Conservation (phyloP, 1,284 basidiomycete species). For the Cerioporus squamosus region DNA sequence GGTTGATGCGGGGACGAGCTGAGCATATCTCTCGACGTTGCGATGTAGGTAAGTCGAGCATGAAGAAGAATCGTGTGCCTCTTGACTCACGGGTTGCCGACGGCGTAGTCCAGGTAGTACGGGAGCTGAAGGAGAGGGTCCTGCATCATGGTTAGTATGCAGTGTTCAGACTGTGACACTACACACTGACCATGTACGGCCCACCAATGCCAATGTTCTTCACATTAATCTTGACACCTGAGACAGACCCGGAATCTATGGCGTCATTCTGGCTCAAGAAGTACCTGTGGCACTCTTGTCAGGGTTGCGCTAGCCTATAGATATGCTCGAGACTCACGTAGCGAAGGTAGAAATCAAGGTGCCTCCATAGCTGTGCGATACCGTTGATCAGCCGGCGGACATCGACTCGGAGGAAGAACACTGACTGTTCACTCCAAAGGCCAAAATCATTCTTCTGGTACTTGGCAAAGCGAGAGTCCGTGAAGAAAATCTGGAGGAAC, state of each 20-base stretch:
- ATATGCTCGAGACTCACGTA: conserved; percentile 40
- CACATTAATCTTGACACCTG: conserved; percentile 1
- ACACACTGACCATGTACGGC: background rate
- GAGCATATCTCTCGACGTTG: background rate
- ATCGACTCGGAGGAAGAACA: background rate
- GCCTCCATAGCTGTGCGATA: conserved; percentile 51
- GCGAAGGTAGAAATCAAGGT: conserved; percentile 66
- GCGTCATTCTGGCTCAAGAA: conserved; percentile 1
- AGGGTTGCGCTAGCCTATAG: background rate
- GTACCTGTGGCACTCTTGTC: background rate
- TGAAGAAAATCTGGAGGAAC: conserved; percentile 70
- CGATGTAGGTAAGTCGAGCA: background rate
- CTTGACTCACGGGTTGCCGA: background rate
- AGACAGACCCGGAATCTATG: background rate
- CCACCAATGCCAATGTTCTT: conserved; percentile 3
- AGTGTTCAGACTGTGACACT: too few relatives aligned
- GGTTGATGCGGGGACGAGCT: background rate
- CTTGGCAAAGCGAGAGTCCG: conserved; percentile 58
- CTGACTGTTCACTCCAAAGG: conserved; percentile 63
- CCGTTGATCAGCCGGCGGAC: background rate
- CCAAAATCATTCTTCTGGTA: conserved; percentile 53
- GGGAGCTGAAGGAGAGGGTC: background rate
- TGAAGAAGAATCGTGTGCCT: too few relatives aligned
- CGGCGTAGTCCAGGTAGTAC: background rate
- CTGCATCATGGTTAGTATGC: background rate